Evolutionary conservation across 1,139 yeast species (phyloP), one percentile per base, ranked within the genome.

Genomic region (Debaryomyces robertsiae): DNA sequence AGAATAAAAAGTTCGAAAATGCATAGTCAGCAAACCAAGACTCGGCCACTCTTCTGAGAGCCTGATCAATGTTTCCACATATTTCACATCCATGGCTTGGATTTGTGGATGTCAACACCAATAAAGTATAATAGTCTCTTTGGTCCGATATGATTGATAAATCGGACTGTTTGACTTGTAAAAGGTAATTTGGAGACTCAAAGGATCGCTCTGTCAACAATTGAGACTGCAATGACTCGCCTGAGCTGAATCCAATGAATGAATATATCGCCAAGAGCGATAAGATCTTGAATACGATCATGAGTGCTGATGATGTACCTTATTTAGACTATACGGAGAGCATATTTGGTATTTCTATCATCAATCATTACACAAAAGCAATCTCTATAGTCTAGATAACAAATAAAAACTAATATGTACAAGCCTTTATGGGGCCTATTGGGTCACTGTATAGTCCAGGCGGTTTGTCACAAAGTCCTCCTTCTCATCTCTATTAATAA

Each of bases 401-500:
- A 19, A 6, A 19, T 19, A 19, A 6, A 19, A 7, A 19, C 7
- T 7, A 6, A 19, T 19, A 19, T 19, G 7, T 19, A 19, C 7
- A 19, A 6, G 7, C 7, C 5, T 19, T 6, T 19, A 19, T 19
- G 7, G 7, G 22, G 7, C 22, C 25, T 27, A 25, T 11, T 33
- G 16, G 9, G n/a, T 24, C 14, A 52, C 52, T 27, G 51, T 56
- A 13, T 25, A 13, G 17, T 10, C 25, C 23, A 32, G 37, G 4
- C 37, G 28, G 7, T 27, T 29, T n/a, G 42, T 50, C 11, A 61
- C 64, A 46, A 68, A 69, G 41, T 82, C 91, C 13, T 69, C 74
- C 53, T 81, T 79, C 48, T 89, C 95, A 51, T 83, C 89, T 49
- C 74, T 79, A 61, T 91, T 91, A 37, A 93, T 84, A 39, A 86